A percentile compares a stretch with the other conserved stretches of the same genome.
Conservation (phyloP, 2,329 filamentous ascomycete genomes). For the Trichophaea hybrida region DNA sequence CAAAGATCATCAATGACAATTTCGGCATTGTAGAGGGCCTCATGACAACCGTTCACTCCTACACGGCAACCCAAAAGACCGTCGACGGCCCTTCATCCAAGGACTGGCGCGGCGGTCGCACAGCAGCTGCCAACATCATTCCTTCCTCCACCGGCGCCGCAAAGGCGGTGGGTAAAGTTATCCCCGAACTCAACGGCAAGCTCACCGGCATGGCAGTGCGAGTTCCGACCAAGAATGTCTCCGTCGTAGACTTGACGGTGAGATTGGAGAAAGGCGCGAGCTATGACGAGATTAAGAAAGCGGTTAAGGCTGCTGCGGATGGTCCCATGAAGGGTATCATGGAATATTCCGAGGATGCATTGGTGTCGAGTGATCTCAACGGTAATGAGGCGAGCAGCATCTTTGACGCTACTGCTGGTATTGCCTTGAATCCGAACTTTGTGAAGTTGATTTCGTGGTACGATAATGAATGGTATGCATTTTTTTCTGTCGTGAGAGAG, state of each 20-base stretch:
- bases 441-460: constrained; percentile 98
- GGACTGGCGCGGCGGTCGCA: constrained; percentile 99
- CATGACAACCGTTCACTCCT: constrained; percentile 99
- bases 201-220: constrained; percentile 99
- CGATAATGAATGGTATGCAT: constrained; percentile 53
- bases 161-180: constrained; percentile 99
- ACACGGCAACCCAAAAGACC: constrained; percentile 93
- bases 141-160: constrained; percentile 97
- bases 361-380: constrained; percentile 88
- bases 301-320: constrained; percentile 74
- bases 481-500: not conserved
- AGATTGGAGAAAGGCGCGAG: constrained; percentile 78
- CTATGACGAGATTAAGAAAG: constrained; percentile 86
- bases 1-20: constrained; percentile 98
- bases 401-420: constrained; percentile 98
- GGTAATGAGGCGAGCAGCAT: constrained; percentile 90
- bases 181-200: constrained; percentile 95
- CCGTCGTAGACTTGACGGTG: constrained; percentile 91
- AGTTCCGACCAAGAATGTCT: constrained; percentile 97
- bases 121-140: constrained; percentile 99
- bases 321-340: constrained; percentile 81
- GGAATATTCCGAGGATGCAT: constrained; percentile 88
- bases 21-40: constrained; percentile 95
- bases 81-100: constrained; percentile 94
- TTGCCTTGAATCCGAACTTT: constrained; percentile 95